Conservation (phyloP, 805 yeast genomes). For the Suhomyces kilbournensis region DNA sequence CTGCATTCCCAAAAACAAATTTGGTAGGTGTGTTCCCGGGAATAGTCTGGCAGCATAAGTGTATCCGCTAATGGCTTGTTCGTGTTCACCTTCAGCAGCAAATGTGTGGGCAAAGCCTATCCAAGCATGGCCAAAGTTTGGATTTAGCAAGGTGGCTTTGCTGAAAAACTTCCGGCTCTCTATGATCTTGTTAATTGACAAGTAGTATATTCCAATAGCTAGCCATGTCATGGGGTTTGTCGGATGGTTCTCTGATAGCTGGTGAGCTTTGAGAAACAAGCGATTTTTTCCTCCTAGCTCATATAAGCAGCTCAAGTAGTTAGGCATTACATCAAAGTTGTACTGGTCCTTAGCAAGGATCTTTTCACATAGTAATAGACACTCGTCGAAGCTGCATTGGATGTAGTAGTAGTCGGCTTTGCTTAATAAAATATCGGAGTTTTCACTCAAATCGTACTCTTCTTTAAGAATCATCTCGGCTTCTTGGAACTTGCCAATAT, state of each 20-base stretch:
- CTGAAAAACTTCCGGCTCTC: conserved; percentile 89
- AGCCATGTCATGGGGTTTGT: conserved; percentile 83
- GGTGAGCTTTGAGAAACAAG: conserved; percentile 77
- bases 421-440: conserved; percentile 65
- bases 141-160: conserved; percentile 82
- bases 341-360: conserved; percentile 59
- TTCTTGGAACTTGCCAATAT: conserved; percentile 55
- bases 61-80: conserved; percentile 95
- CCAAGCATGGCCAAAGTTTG: conserved; percentile 95
- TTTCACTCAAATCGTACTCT: conserved; percentile 67
- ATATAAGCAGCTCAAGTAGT: conserved; percentile 76
- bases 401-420: conserved; percentile 68
- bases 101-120: conserved; percentile 97
- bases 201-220: conserved; percentile 87
- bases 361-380: conserved; percentile 69
- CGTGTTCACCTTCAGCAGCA: conserved; percentile 98
- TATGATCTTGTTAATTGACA: conserved; percentile 63
- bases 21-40: conserved; percentile 87
- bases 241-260: conserved; percentile 81
- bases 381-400: conserved; percentile 76
- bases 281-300: conserved; percentile 83
- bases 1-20: conserved; percentile 92
- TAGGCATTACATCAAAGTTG: conserved; percentile 70
- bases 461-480: conserved; percentile 65
- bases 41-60: conserved; percentile 92